Evolutionary conservation across 2,329 filamentous ascomycete genomes (phyloP), one percentile per base, ranked within the genome.

Genomic region (Colletotrichum sp.): DNA sequence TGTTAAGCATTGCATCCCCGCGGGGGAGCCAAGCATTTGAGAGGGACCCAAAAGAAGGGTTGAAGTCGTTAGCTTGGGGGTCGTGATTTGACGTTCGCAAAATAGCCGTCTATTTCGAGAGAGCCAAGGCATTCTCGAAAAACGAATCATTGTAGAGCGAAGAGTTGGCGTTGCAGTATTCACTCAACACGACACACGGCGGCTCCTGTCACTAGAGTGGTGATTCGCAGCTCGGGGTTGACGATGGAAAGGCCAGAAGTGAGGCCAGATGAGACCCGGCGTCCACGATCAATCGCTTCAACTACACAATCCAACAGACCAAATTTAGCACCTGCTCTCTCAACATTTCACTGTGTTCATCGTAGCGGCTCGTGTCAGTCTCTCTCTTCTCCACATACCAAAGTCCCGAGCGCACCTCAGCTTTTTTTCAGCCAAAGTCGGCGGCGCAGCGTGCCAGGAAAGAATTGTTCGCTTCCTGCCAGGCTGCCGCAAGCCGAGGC

Each of bases 11-110:
- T 30, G 24, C 24, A 34, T 39, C 52, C 66, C 52, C 66, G 30
- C 30, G 66, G 66, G 65, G 66, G 63, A 61, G 59, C 59, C 59
- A 61, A 61, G 59, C 59, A 13, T 34, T n/a, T 12, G 59, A 61
- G 59, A 34, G 14, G 28, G 1, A 61, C 10, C 30, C 28, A 7
- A 6, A 34, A 2, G 10, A 28, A 32, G 24, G 9, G 6, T 34
- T 2, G 43, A 48, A 34, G 24, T 57, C 12, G 28, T 2, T 24
- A 28, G 28, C 18, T 28, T 9, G 43, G 43, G 8, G 26, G 36
- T 57, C 43, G 21, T 55, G 65, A 55, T 48, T 18, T 32, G 59
- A 8, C n/a, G 28, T 21, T 55, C 65, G n/a, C 43, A 57, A 66
- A 57, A 34, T 55, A 67, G 65, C 52, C 8, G 65, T 32, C 65